Percentiles rank a stretch among this genome's conserved stretches.
phyloP scores from a whole-genome alignment of 2,329 filamentous ascomycete species.

The Xylaria sp. region DNA sequence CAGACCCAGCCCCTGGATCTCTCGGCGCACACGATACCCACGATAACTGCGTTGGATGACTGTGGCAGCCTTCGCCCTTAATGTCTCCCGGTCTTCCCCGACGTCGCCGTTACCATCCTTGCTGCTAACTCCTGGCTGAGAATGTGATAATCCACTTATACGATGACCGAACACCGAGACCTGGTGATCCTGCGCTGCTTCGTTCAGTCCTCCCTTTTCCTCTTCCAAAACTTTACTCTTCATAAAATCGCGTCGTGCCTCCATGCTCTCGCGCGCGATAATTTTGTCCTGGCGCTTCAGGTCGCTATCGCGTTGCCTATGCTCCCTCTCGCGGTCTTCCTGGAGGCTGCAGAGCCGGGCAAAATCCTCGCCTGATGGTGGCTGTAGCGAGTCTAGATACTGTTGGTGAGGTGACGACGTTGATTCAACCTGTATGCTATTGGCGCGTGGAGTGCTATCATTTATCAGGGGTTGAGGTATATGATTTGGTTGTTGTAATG shows the following conservation, averaged over 20 bases:
- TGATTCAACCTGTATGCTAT: slow-evolving; percentile 41
- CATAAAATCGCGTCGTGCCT: slow-evolving; percentile 51
- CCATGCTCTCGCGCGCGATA: slow-evolving; percentile 42
- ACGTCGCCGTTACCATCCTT: slow-evolving; percentile 12
- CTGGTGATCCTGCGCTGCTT: slow-evolving; percentile 15
- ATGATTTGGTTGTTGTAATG: slow-evolving; percentile 6
- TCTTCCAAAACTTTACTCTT: slow-evolving; percentile 45
- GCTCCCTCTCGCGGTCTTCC: slow-evolving; percentile 58
- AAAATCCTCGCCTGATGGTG: slow-evolving; percentile 60
- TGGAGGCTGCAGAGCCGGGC: slow-evolving; percentile 62
- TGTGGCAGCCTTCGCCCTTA: slow-evolving; percentile 60
- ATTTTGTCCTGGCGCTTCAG: slow-evolving; percentile 43
- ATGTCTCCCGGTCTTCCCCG: slow-evolving; percentile 40
- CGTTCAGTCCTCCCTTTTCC: not conserved
- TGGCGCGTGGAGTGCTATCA: slow-evolving; percentile 8
- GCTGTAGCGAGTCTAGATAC: slow-evolving; percentile 63
- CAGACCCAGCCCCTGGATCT: slow-evolving; percentile 75
- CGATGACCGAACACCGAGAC: slow-evolving; percentile 30
- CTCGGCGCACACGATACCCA: slow-evolving; percentile 77
- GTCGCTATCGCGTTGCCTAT: slow-evolving; percentile 56
- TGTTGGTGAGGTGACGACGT: slow-evolving; percentile 49
- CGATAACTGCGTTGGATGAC: slow-evolving; percentile 79
- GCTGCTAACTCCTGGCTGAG: slow-evolving; percentile 27
- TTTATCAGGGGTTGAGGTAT: slow-evolving; percentile 5
- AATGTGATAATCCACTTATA: slow-evolving; percentile 26